Conservation (phyloP, 805 yeast genomes). For the Schizosaccharomyces osmophilus region DNA sequence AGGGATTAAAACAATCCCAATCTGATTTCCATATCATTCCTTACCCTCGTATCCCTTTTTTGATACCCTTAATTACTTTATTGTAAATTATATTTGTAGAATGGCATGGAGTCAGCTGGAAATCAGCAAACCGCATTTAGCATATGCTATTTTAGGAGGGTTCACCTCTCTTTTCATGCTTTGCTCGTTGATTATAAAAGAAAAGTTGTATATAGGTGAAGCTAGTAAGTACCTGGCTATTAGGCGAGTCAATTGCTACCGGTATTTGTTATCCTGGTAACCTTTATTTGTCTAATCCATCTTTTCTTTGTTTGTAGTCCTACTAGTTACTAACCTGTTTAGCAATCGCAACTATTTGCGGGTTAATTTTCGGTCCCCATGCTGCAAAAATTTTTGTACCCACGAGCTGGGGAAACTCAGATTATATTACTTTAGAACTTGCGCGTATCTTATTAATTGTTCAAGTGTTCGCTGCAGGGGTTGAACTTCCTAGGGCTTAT, state of each 20-base stretch:
- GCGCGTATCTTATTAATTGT: conserved; percentile 62
- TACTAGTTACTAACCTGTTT: not conserved
- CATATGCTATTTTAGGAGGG: conserved; percentile 70
- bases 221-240: conserved; percentile 21
- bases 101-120: conserved; percentile 9
- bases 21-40: no score
- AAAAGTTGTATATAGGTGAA: conserved; percentile 66
- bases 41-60: not conserved
- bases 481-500: conserved; percentile 72
- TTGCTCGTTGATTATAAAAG: conserved; percentile 60
- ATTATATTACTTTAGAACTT: conserved; percentile 57
- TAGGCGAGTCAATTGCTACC: not conserved
- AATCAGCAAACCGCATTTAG: conserved; percentile 49
- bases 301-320: not conserved
- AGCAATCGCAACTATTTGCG: conserved; percentile 60
- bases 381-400: conserved; percentile 69
- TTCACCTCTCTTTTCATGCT: conserved; percentile 61
- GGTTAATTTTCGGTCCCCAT: conserved; percentile 73
- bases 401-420: conserved; percentile 61
- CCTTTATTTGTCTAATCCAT: not conserved
- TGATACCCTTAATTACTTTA: not conserved
- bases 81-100: not conserved
- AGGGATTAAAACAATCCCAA: no score
- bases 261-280: no score
- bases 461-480: conserved; percentile 85